These are phyloP conservation scores for Fusarium citri DNA, from an alignment of 2,329 filamentous ascomycete genomes.

Conservation along the genomic window DNA sequence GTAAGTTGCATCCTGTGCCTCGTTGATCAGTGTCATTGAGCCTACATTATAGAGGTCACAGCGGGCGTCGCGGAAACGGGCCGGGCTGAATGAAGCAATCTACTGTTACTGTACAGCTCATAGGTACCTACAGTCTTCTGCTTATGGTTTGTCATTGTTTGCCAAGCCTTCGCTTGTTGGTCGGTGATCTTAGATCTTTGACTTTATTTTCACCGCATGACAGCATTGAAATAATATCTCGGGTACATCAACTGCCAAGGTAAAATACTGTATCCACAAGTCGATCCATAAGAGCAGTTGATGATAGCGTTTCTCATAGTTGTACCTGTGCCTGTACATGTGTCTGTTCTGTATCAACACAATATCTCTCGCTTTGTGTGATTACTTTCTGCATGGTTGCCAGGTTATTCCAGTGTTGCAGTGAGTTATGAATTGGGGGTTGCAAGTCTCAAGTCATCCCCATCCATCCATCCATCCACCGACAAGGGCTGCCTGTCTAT, in stretches of 20 bases:
- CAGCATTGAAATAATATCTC: neutral
- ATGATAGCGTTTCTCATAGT: no score
- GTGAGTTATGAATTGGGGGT: constrained; percentile 11
- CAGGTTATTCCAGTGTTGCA: constrained; percentile 13
- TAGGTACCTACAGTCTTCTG: neutral
- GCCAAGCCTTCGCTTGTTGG: neutral
- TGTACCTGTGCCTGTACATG: neutral
- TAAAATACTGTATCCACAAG: neutral
- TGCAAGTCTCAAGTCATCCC: constrained; percentile 13
- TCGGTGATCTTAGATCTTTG: neutral
- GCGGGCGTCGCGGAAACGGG: constrained; percentile 45
- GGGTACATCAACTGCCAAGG: neutral
- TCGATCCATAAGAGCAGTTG: neutral
- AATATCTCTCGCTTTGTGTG: constrained; percentile 1
- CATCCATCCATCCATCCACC: neutral
- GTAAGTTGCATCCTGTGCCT: constrained; percentile 20
- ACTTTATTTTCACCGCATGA: neutral
- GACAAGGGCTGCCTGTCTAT: constrained; percentile 2
- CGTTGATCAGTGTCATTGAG: constrained; percentile 15
- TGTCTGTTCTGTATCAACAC: neutral
- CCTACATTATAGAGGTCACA: constrained; percentile 29
- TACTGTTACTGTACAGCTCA: neutral
- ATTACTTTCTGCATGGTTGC: neutral
- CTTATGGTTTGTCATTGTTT: constrained; percentile 8
- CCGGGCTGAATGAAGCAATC: constrained; percentile 26